Evolutionary conservation across 495 filamentous ascomycete genomes (phyloP), one percentile per base, ranked within the genome.

Genomic region (Staphylotrichum tortipilum): DNA sequence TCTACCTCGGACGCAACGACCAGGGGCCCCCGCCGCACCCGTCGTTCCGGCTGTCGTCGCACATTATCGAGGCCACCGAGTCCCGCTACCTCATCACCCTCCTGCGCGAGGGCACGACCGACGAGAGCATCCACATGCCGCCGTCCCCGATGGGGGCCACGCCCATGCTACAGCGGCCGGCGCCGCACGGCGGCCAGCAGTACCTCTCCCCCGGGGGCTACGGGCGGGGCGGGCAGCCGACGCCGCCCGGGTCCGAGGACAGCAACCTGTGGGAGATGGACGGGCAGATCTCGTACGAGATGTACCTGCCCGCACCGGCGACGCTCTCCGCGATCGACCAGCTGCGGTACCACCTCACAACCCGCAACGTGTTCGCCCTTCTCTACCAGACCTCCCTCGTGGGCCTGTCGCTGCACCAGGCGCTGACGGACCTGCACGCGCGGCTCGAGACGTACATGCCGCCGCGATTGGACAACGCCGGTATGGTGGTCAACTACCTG

Each of bases 351-450:
- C 74, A 80, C 42, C 68, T 82, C 47, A 78, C 81, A 2, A 83
- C 80, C 6, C 70, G 81, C 34, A 83, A 84, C 53, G 72, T 83
- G 41, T 81, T 84, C 58, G 80, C 79, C 2, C 62, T 82, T n/a
- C 60, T 83, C 2, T 74, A 69, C 41, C 65, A 74, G 23, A 70
- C 74, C 28, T 73, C 79, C 0, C 65, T 84, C 0, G 81, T 83
- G 15, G 82, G 82, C 0, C 55, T 78, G 2, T 80, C 76, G 3
- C 60, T 84, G 0, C 73, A 69, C 49, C 78, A 83, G 54, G 77
- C 79, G 4, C 54, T 85, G 31, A 64, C 67, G 0, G 79, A 82
- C 52, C 61, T 85, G 6, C 75, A 74, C 41, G 65, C 76, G 26
- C 74, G 81, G 3, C 67, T 81, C 2, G 67, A 76, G 28, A 30